Base-by-base conservation (phyloP, 2,329 filamentous ascomycete species). In the Curvularia lunata region DNA sequence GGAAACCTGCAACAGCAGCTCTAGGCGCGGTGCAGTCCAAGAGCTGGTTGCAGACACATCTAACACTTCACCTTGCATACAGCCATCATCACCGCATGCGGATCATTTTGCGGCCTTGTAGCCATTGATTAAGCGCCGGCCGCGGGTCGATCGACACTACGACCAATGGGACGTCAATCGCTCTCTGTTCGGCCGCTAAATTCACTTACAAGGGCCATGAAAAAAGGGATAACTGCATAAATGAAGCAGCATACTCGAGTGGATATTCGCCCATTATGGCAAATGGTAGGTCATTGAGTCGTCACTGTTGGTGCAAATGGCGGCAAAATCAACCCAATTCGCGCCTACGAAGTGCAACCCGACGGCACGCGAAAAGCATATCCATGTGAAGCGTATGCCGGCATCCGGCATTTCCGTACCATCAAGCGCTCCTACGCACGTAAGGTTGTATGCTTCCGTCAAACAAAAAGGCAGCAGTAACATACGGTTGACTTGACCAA, bases 101-200 rank as follows among this genome's bases (percentile, higher is more conserved):
- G 43, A 10, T 30, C 28, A 23, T 27, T 21, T 32, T 50, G 30
- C 52, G 51, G 43, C 25, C 49, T 61, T 49, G 50, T 52, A 43
- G 52, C 40, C 47, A 50, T 47, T 53, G 30, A 56, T 57, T 65
- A 65, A 50, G 55, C 62, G 62, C 60, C 60, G 45, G 46, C 47
- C 52, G 46, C 19, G 41, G 23, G 41, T 27, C 25, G 46, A 56
- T 57, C 61, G 30, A 21, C 45, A 43, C 28, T 46, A 28, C 13
- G 28, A 37, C 18, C 49, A 50, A 45, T 38, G 27, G 47, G 41
- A 48, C 47, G 45, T 25, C 54, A 21, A 38, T 52, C 41, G 54
- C 60, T 60, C 52, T 58, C 49, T 55, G 50, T 60, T 54, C 34
- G 28, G 56, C 53, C 55, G 47, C 48, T 23, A 52, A 51, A 37